These are phyloP conservation scores for Daedaleopsis nitida DNA, from an alignment of 768 basidiomycete species.

Conservation along the genomic window DNA sequence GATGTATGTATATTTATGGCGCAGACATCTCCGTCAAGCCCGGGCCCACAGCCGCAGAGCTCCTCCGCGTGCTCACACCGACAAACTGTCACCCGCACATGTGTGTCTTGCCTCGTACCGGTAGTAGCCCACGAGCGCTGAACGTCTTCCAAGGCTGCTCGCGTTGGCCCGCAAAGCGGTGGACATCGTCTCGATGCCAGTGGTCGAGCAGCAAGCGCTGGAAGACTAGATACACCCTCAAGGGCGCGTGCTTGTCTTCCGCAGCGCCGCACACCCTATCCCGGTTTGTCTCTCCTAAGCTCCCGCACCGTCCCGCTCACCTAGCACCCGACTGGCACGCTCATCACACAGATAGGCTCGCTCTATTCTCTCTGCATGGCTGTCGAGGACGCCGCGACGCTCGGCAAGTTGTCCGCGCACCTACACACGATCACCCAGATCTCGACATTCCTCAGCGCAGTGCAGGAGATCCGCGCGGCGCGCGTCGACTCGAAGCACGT, in stretches of 20 bases:
- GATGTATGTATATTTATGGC: constrained; percentile 8
- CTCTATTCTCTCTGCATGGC: constrained; percentile 25
- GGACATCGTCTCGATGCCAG: too few species aligned
- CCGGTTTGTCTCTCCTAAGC: too few species aligned
- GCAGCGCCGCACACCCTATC: too few species aligned
- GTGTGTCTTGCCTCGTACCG: not conserved
- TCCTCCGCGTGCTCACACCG: not conserved
- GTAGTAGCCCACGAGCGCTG: too few species aligned
- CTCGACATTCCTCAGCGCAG: constrained; percentile 26
- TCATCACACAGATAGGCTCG: too few species aligned
- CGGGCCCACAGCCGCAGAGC: not conserved
- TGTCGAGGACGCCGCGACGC: constrained; percentile 33
- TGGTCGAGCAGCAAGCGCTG: too few species aligned
- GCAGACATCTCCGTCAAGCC: not conserved
- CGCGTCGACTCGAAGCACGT: constrained; percentile 28
- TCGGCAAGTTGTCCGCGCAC: constrained; percentile 35
- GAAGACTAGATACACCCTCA: too few species aligned
- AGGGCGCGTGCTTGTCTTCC: too few species aligned
- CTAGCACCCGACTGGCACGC: too few species aligned
- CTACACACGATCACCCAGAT: constrained; percentile 28
- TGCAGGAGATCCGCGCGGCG: constrained; percentile 25
- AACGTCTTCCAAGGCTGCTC: too few species aligned
- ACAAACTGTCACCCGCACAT: not conserved
- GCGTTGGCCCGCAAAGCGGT: too few species aligned
- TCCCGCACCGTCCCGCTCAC: too few species aligned